Evolutionary conservation across 1,139 yeast genomes (phyloP).

Genomic region (Magnusiomyces suaveolens): DNA sequence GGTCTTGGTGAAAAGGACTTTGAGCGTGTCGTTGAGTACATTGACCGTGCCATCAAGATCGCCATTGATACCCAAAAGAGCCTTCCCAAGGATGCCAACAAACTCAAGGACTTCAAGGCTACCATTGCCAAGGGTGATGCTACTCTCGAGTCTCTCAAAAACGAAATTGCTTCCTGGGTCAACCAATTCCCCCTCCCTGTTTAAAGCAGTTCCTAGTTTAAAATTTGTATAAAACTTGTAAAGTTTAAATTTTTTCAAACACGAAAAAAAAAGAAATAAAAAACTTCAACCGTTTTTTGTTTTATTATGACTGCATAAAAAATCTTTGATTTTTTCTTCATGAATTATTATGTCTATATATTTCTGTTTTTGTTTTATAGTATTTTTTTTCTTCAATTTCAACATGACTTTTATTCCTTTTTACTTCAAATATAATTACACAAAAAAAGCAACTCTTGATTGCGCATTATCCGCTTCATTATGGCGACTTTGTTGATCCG

Average conservation of each 20-base stretch:
- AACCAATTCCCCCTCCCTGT: constrained; percentile 85
- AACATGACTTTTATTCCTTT: neutral
- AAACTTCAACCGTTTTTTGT: constrained; percentile 4
- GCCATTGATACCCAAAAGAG: constrained; percentile 65
- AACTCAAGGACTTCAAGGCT: constrained; percentile 88
- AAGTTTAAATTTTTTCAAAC: neutral
- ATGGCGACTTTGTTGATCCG: neutral
- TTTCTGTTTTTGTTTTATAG: too few species aligned
- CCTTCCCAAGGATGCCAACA: constrained; percentile 79
- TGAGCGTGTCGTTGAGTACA: constrained; percentile 63
- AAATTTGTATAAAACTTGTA: neutral
- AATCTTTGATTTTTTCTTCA: neutral
- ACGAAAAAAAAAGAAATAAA: too few species aligned
- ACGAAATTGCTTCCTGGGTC: constrained; percentile 84
- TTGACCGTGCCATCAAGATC: constrained; percentile 69
- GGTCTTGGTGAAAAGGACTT: constrained; percentile 78
- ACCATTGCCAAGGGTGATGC: constrained; percentile 63
- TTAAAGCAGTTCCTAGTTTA: constrained; percentile 16
- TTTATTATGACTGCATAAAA: neutral
- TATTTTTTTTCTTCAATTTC: neutral
- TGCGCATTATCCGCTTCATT: too few species aligned
- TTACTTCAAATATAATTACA: neutral
- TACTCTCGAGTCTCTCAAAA: constrained; percentile 52
- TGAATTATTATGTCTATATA: neutral
- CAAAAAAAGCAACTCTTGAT: too few species aligned